A percentile compares a stretch with the other conserved stretches of the same genome.
phyloP scores from a whole-genome alignment of 2,329 filamentous ascomycete species.

The Chaetomiaceae sp. region DNA sequence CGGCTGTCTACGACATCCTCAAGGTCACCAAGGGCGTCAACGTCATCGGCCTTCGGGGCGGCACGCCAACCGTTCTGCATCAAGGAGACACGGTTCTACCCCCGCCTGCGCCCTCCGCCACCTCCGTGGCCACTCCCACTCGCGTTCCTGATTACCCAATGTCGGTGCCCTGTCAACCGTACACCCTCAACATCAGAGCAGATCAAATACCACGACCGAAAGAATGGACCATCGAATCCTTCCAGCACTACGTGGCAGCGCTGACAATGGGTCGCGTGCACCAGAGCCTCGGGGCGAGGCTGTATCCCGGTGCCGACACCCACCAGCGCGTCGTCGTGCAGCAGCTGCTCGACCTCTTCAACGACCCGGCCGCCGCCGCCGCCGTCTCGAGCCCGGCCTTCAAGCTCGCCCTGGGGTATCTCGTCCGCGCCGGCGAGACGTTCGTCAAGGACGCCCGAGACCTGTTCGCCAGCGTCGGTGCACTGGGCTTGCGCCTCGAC shows the following conservation, averaged over 20 bases:
- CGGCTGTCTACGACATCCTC: slow-evolving; percentile 26
- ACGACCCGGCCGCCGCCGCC: slow-evolving; percentile 32
- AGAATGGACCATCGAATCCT: slow-evolving; percentile 39
- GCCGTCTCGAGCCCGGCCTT: slow-evolving; percentile 39
- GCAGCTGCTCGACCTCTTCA: slow-evolving; percentile 38
- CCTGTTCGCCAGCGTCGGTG: slow-evolving; percentile 37
- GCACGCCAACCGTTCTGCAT: neutral
- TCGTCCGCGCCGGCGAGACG: slow-evolving; percentile 30
- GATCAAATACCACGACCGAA: slow-evolving; percentile 38
- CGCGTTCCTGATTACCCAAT: neutral
- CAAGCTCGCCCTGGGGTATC: slow-evolving; percentile 43
- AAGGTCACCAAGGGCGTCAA: slow-evolving; percentile 19
- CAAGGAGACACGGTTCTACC: neutral
- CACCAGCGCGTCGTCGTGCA: slow-evolving; percentile 38
- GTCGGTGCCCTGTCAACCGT: neutral
- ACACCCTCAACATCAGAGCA: slow-evolving; percentile 29
- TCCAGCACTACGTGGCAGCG: slow-evolving; percentile 40
- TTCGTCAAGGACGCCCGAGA: slow-evolving; percentile 27
- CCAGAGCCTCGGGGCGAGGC: slow-evolving; percentile 30
- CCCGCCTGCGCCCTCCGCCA: neutral
- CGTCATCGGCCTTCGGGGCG: slow-evolving; percentile 13
- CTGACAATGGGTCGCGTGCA: slow-evolving; percentile 39
- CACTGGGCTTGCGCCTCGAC: slow-evolving; percentile 39
- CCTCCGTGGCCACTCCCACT: neutral
- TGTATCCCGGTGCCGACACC: slow-evolving; percentile 33